phyloP scores from a whole-genome alignment of 176 grass and related monocot species.

The Calamus simplicifolius region DNA sequence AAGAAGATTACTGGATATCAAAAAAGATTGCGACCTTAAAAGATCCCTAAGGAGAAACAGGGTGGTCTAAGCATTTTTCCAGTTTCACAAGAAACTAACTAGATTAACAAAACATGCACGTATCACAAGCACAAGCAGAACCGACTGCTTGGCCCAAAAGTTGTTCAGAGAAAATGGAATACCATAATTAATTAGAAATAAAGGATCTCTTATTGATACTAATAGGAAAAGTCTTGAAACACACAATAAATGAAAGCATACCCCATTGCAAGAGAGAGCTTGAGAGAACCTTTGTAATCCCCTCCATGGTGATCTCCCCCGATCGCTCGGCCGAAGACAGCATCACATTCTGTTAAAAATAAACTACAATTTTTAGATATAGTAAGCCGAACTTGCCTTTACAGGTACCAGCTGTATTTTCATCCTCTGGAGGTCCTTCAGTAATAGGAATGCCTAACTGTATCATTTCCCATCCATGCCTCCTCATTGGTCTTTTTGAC shows the following conservation, averaged over 20 bases:
- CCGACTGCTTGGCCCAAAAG: no score
- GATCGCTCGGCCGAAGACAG: conserved; percentile 74
- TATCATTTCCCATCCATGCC: conserved; percentile 90
- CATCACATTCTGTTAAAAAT: conserved; percentile 91
- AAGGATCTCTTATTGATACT: no score
- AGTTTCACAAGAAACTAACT: no score
- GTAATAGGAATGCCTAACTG: conserved; percentile 65
- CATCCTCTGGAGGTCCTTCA: conserved; percentile 60
- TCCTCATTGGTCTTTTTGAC: conserved; percentile 72
- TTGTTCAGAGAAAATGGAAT: no score
- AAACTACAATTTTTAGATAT: conserved; percentile 37
- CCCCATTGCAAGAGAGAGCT: conserved; percentile 61
- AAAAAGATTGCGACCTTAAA: no score
- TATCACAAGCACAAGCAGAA: no score
- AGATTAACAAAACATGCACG: no score
- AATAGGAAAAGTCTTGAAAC: no score
- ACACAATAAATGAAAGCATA: conserved; percentile 25
- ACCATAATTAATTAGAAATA: no score
- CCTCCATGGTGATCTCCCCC: conserved; percentile 44
- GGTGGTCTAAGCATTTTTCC: no score
- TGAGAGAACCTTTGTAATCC: conserved; percentile 65
- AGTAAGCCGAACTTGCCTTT: conserved; percentile 16
- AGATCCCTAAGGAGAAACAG: no score
- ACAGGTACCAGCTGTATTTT: conserved; percentile 32
- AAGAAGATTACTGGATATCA: no score